Evolutionary conservation across 805 yeast genomes (phyloP).

Genomic region (Tetrapisispora iriomotensis): DNA sequence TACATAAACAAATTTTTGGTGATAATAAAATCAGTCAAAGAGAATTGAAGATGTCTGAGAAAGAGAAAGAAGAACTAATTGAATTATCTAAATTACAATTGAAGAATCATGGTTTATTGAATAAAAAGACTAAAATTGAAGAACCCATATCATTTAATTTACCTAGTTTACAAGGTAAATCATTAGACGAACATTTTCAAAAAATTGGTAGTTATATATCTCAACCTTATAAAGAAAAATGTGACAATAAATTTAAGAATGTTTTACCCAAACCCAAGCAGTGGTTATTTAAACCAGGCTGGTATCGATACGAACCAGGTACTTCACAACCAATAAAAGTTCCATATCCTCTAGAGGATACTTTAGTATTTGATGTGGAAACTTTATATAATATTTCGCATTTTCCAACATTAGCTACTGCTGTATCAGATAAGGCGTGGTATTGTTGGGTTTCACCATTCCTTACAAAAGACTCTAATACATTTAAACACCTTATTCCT

Average conservation of each 20-base stretch:
- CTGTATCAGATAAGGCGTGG: conserved; percentile 73
- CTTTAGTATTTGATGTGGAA: conserved; percentile 83
- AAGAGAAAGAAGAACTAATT: conserved; percentile 30
- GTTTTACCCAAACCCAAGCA: conserved; percentile 34
- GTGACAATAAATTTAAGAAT: conserved; percentile 37
- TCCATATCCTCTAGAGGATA: conserved; percentile 58
- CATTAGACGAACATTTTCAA: conserved; percentile 79
- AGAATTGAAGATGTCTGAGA: conserved; percentile 12
- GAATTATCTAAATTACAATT: conserved; percentile 54
- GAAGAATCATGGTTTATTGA: conserved; percentile 53
- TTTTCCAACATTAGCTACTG: conserved; percentile 74
- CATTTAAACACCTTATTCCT: conserved; percentile 63
- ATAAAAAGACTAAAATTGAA: conserved; percentile 55
- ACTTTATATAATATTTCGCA: conserved; percentile 64
- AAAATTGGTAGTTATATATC: conserved; percentile 51
- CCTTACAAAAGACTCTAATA: conserved; percentile 42
- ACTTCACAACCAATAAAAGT: conserved; percentile 44
- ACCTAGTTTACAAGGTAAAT: conserved; percentile 64
- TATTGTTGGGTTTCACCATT: conserved; percentile 92
- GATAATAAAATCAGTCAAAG: conserved; percentile 20
- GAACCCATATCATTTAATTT: conserved; percentile 51
- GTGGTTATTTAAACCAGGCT: conserved; percentile 63
- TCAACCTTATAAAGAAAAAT: conserved; percentile 46
- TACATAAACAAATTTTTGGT: conserved; percentile 52
- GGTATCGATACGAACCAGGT: conserved; percentile 64